These are phyloP conservation scores for Rhizopus microsporus DNA, from an alignment of 371 early-diverging fungal genomes.

Conservation along the genomic window DNA sequence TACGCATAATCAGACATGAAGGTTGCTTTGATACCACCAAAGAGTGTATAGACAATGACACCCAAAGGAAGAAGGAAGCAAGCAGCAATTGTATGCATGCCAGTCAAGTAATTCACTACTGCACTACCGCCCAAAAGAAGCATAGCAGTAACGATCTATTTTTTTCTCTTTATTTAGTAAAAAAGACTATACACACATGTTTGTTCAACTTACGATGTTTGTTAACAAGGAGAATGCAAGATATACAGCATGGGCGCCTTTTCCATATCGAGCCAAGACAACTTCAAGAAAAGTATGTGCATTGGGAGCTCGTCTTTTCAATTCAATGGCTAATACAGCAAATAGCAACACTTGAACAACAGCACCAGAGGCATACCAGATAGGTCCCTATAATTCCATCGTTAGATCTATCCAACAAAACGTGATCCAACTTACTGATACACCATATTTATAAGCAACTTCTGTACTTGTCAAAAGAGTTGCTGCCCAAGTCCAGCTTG, in stretches of 20 bases:
- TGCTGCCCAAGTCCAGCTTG: constrained; percentile 31
- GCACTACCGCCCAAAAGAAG: constrained; percentile 69
- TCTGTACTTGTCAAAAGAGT: constrained; percentile 65
- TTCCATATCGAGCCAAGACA: constrained; percentile 65
- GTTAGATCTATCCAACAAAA: background rate
- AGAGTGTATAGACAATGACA: constrained; percentile 65
- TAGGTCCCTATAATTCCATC: constrained; percentile 17
- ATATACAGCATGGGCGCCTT: constrained; percentile 59
- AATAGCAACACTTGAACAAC: constrained; percentile 70
- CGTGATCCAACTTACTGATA: constrained; percentile 40
- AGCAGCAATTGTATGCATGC: constrained; percentile 67
- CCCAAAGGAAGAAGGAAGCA: constrained; percentile 70
- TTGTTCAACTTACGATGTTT: constrained; percentile 37
- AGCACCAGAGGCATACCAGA: constrained; percentile 76
- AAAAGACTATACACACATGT: background rate
- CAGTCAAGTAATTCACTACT: constrained; percentile 66
- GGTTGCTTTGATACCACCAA: constrained; percentile 74
- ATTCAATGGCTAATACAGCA: constrained; percentile 69
- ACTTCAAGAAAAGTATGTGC: constrained; percentile 74
- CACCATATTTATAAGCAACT: constrained; percentile 70
- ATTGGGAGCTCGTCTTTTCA: constrained; percentile 70
- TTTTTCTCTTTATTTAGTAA: background rate
- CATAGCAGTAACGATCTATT: constrained; percentile 69
- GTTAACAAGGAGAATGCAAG: constrained; percentile 58
- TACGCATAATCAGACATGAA: constrained; percentile 70